A percentile compares a stretch with the other conserved stretches of the same genome.
Evolutionary conservation across 305 asterid species (phyloP).

Genomic region (Fraxinus sp.): DNA sequence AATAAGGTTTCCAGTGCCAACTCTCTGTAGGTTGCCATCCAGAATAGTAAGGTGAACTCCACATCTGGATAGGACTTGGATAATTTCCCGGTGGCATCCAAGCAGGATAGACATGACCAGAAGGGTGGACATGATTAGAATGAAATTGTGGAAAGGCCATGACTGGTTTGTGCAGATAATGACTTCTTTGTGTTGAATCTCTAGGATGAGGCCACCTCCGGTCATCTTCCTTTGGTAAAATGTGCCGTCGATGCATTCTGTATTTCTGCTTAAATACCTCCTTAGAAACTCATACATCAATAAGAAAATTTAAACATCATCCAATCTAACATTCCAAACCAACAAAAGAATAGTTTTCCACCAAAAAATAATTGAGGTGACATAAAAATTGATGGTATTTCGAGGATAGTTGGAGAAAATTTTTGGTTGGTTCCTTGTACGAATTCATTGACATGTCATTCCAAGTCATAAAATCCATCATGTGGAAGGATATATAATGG

Average conservation of each 20-base stretch:
- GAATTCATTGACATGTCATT: not conserved
- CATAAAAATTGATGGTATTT: not conserved
- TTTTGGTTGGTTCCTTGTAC: not conserved
- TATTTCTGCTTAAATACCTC: constrained; percentile 38
- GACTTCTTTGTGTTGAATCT: constrained; percentile 30
- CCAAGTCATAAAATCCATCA: not conserved
- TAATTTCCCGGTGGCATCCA: constrained; percentile 36
- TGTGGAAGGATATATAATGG: not conserved
- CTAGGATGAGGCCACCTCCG: constrained; percentile 35
- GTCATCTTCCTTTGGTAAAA: constrained; percentile 43
- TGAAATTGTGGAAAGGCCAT: constrained; percentile 49
- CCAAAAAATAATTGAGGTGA: not conserved
- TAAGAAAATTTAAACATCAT: not conserved
- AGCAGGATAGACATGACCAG: constrained; percentile 38
- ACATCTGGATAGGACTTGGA: constrained; percentile 31
- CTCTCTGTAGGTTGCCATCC: constrained; percentile 42
- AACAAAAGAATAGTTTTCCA: not conserved
- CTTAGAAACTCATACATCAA: not conserved
- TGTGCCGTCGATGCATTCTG: constrained; percentile 45
- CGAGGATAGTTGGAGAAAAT: not conserved
- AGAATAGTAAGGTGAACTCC: constrained; percentile 44
- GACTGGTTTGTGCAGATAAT: constrained; percentile 37
- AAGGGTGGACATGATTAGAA: constrained; percentile 27
- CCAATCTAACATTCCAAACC: not conserved
- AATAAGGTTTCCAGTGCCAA: constrained; percentile 46